Conservation (phyloP, 371 early-diverging fungal genomes). For the Amoeboradix gromovi region DNA sequence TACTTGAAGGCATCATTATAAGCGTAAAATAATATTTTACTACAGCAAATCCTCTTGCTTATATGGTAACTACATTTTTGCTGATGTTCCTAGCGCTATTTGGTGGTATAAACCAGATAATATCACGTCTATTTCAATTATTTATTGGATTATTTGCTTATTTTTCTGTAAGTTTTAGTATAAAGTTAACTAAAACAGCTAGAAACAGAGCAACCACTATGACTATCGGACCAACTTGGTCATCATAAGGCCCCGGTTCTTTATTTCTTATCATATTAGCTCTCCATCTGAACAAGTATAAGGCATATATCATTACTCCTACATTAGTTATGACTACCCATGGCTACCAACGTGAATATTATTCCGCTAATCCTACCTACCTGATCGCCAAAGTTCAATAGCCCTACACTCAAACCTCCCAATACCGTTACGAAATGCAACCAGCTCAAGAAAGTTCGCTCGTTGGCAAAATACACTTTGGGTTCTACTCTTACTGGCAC, state of each 20-base stretch:
- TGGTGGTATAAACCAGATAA: not conserved
- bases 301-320: conserved; percentile 56
- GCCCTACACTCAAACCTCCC: conserved; percentile 38
- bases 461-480: conserved; percentile 98
- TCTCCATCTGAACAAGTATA: conserved; percentile 74
- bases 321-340: conserved; percentile 20
- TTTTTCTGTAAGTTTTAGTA: conserved; percentile 10
- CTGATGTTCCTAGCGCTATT: too few species aligned
- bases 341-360: conserved; percentile 15
- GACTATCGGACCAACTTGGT: conserved; percentile 12
- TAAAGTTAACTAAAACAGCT: conserved; percentile 16
- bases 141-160: too few species aligned
- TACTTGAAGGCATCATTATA: too few species aligned
- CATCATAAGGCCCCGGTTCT: conserved; percentile 18
- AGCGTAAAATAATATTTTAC: too few species aligned
- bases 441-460: conserved; percentile 92
- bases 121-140: not conserved
- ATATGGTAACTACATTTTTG: too few species aligned
- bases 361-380: conserved; percentile 35
- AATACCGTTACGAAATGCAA: conserved; percentile 33
- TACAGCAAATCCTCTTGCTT: too few species aligned
- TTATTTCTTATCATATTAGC: conserved; percentile 23
- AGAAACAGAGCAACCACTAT: conserved; percentile 15
- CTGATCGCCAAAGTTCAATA: conserved; percentile 54
- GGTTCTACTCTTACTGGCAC: conserved; percentile 82